Evolutionary conservation across 1,284 basidiomycete genomes (phyloP).

Genomic region (Tylopilus sp.): DNA sequence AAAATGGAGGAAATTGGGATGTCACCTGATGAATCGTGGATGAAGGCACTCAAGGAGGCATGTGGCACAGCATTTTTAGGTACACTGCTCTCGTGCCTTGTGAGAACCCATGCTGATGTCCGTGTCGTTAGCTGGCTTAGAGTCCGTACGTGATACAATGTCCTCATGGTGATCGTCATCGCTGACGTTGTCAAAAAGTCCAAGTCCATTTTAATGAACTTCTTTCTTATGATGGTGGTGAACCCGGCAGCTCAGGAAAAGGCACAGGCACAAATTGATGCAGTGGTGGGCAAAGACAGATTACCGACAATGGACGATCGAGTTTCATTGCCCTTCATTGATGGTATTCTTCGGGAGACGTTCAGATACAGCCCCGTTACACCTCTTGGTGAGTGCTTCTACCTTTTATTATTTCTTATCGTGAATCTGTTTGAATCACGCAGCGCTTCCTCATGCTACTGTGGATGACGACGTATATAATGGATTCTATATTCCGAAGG

Average conservation of each 20-base stretch:
- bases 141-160: constrained; percentile 8
- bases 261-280: not conserved
- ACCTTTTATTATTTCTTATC: not conserved
- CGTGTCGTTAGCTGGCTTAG: constrained; percentile 5
- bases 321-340: not conserved
- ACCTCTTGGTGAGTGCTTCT: constrained; percentile 11
- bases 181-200: constrained; percentile 8
- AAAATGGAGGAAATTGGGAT: constrained; percentile 5
- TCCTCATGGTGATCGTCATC: not conserved
- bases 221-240: not conserved
- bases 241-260: not conserved
- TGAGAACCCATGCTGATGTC: too few relatives aligned
- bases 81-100: not conserved
- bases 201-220: not conserved
- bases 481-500: constrained; percentile 13
- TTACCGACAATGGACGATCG: not conserved
- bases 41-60: constrained; percentile 9
- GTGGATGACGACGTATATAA: not conserved
- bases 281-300: not conserved
- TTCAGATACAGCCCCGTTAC: not conserved
- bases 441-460: constrained; percentile 10
- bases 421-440: not conserved
- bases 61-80: constrained; percentile 15
- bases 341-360: not conserved
- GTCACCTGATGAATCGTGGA: not conserved